These are phyloP conservation scores for Triticum timopheevii DNA, from an alignment of 176 grass and related monocot species.

Conservation along the genomic window DNA sequence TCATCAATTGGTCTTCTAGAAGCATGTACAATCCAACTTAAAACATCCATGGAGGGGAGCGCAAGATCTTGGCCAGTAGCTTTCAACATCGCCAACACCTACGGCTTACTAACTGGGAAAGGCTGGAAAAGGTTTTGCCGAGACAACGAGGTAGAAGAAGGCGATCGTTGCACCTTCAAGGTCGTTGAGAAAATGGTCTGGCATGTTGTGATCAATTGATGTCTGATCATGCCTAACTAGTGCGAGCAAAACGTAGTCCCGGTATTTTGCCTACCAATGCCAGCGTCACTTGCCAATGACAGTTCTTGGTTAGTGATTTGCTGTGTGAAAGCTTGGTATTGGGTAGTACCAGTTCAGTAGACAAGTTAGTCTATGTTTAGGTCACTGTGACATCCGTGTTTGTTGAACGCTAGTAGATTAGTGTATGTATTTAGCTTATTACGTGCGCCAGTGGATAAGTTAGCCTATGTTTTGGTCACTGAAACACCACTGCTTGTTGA, in stretches of 20 bases:
- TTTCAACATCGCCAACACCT: background rate
- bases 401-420: background rate
- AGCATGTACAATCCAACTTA: conserved; percentile 19
- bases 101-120: conserved; percentile 17
- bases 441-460: background rate
- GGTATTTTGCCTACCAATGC: conserved; percentile 14
- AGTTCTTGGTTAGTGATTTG: background rate
- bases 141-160: conserved; percentile 35
- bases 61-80: conserved; percentile 21
- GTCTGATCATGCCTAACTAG: background rate
- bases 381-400: background rate
- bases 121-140: conserved; percentile 31
- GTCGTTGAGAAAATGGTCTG: conserved; percentile 1
- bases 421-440: background rate
- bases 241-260: background rate
- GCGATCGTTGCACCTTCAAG: conserved; percentile 7
- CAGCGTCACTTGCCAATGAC: background rate
- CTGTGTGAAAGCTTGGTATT: background rate
- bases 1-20: conserved; percentile 8
- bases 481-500: background rate
- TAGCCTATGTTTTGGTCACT: background rate
- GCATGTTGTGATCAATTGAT: background rate
- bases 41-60: background rate
- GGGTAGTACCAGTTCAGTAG: background rate
- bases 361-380: background rate